Percentiles rank a stretch among this genome's conserved stretches.
phyloP scores from a whole-genome alignment of 495 filamentous ascomycete genomes.

The Recurvomyces mirabilis region DNA sequence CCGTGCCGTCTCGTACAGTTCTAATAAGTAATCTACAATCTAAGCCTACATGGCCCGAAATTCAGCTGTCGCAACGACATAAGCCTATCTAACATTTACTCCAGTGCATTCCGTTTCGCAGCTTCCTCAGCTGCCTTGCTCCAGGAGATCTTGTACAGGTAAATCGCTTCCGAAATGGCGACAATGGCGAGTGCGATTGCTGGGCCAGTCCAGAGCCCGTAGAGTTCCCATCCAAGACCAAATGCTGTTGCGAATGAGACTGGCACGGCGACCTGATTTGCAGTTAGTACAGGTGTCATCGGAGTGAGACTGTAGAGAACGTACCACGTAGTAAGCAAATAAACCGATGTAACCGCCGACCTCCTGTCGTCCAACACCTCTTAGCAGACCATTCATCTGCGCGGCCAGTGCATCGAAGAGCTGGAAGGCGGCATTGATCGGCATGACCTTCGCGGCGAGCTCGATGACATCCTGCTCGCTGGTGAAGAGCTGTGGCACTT shows the following conservation, averaged over 20 bases:
- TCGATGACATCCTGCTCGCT: slow-evolving; percentile 65
- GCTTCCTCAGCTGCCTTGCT: slow-evolving; percentile 64
- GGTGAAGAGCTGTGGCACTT: slow-evolving; percentile 71
- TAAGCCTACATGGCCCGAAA: too few relatives aligned
- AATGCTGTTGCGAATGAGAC: slow-evolving; percentile 70
- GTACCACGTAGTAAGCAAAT: slow-evolving; percentile 62
- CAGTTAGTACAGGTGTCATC: not conserved
- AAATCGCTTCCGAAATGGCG: slow-evolving; percentile 51
- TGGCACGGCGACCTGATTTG: slow-evolving; percentile 54
- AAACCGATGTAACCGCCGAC: slow-evolving; percentile 82
- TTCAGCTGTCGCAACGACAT: too few relatives aligned
- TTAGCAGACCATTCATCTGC: slow-evolving; percentile 69
- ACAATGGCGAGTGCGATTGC: slow-evolving; percentile 38
- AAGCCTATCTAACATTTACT: slow-evolving; percentile 2
- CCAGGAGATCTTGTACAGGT: slow-evolving; percentile 59
- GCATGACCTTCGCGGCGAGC: slow-evolving; percentile 60
- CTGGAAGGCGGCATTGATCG: slow-evolving; percentile 76
- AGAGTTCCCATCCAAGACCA: slow-evolving; percentile 56
- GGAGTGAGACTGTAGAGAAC: not conserved
- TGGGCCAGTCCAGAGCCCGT: slow-evolving; percentile 60
- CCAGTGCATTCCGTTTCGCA: slow-evolving; percentile 44
- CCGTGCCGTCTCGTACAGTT: too few relatives aligned
- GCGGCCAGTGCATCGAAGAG: slow-evolving; percentile 71
- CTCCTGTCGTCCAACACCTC: slow-evolving; percentile 75
- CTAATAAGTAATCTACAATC: too few relatives aligned